Evolutionary conservation across 2,329 filamentous ascomycete genomes (phyloP).

Genomic region (Chalaropsis ovoidea): DNA sequence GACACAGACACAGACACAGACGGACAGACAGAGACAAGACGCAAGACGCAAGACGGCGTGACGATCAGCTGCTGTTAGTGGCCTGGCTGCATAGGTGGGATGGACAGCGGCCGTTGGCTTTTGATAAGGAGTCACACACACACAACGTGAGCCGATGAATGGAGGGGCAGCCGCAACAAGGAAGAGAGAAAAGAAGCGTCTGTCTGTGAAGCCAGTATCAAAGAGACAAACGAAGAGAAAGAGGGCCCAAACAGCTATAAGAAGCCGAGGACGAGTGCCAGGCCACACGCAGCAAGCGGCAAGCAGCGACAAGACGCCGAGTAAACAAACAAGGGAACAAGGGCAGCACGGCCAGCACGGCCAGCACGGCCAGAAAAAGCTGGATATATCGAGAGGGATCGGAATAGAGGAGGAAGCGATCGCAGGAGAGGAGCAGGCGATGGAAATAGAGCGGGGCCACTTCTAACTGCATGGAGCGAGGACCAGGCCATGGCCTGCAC

Average conservation of each 20-base stretch:
- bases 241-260: too few species aligned
- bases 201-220: too few species aligned
- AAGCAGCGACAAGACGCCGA: too few species aligned
- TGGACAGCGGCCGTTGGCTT: too few species aligned
- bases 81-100: neutral
- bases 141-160: too few species aligned
- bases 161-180: too few species aligned
- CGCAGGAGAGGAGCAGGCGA: too few species aligned
- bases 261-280: neutral
- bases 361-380: too few species aligned
- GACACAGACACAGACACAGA: neutral
- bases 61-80: constrained; percentile 2
- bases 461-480: neutral
- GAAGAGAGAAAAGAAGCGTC: too few species aligned
- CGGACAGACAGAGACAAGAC: neutral
- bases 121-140: too few species aligned
- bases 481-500: neutral
- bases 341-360: too few species aligned
- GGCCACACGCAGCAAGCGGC: too few species aligned
- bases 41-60: neutral
- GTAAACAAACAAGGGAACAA: neutral
- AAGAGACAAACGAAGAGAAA: neutral
- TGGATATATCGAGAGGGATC: neutral
- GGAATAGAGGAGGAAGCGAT: neutral
- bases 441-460: neutral